Evolutionary conservation across 148 eudicot species (phyloP).

Genomic region (Fagopyrum tataricum): DNA sequence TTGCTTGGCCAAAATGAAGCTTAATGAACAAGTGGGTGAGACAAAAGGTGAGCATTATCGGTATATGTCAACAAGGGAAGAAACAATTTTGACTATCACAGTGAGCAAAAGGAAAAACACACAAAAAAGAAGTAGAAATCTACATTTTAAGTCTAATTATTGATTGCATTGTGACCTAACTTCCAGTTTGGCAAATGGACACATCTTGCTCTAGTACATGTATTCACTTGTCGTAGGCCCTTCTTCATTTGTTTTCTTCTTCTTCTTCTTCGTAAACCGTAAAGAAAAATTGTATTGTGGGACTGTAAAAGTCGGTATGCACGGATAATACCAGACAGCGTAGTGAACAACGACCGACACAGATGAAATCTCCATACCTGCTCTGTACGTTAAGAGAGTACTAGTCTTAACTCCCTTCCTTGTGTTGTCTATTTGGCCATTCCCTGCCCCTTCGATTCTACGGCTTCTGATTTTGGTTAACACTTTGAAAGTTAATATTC

Average conservation of each 20-base stretch:
- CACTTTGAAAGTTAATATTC: neutral
- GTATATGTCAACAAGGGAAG: neutral
- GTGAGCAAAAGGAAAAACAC: neutral
- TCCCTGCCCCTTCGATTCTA: neutral
- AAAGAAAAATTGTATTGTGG: too few species aligned
- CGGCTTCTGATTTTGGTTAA: neutral
- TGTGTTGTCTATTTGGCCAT: slow-evolving; percentile 8
- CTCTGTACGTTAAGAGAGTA: neutral
- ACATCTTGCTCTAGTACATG: neutral
- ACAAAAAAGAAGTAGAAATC: neutral
- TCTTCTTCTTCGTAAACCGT: too few species aligned
- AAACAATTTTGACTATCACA: neutral
- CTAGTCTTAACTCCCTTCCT: neutral
- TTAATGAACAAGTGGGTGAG: neutral
- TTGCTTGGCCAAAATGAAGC: neutral
- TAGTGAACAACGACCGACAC: too few species aligned
- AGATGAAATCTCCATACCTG: too few species aligned
- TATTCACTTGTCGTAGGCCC: neutral
- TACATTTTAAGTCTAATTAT: neutral
- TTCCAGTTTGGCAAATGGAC: neutral
- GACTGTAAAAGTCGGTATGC: too few species aligned
- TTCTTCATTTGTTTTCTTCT: neutral
- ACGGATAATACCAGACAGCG: too few species aligned
- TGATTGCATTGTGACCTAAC: slow-evolving; percentile 4
- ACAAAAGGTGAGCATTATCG: neutral